Base-by-base conservation (phyloP, 2,329 filamentous ascomycete genomes). In the Diaporthe sp. region DNA sequence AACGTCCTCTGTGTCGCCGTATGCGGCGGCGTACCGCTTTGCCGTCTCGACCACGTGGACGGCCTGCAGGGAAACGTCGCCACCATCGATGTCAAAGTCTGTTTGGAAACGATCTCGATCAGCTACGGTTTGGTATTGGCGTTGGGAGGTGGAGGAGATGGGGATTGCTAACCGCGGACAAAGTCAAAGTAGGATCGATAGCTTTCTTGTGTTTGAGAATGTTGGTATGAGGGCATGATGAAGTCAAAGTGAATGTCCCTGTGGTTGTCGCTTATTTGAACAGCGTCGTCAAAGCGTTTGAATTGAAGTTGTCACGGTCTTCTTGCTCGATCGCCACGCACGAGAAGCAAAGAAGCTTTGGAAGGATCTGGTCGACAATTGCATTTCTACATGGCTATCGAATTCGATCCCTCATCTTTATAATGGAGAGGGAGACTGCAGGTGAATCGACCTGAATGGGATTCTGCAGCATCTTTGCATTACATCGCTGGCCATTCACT, bases 1-100 rank as follows among this genome's bases (percentile, higher is more conserved):
- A 40, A 68, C 64, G 6, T 68, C 64, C 64, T 68, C 64, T 40
- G 64, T 68, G 33, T 68, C 64, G 10, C 64, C 64, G 33, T 68
- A 68, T 15, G 50, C 64, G 64, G 64, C n/a, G 47, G 64, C 64
- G 64, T 68, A 68, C 25, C 64, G 64, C 47, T 68, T 68, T 40
- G 64, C 64, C 25, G 30, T 68, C 13, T 54, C 64, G 15, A 68
- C 64, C 12, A 68, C 17, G 25, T 68, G 47, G 45, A 68, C 64
- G 9, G 64, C 64, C 33, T 68, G 64, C 33, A 68, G 47, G 33
- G 64, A 68, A 10, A 68, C 64, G 13, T 68, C 47, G n/a, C 64
- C 64, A 25, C 45, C 64, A 15, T 68, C 64, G 15, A 68, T 68
- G 5, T 68, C 47, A 22, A 68, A 68, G 33, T 68, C 64, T 68